Evolutionary conservation across 495 filamentous ascomycete genomes (phyloP), one percentile per base, ranked within the genome.

Genomic region (Daldinia bambusicola): DNA sequence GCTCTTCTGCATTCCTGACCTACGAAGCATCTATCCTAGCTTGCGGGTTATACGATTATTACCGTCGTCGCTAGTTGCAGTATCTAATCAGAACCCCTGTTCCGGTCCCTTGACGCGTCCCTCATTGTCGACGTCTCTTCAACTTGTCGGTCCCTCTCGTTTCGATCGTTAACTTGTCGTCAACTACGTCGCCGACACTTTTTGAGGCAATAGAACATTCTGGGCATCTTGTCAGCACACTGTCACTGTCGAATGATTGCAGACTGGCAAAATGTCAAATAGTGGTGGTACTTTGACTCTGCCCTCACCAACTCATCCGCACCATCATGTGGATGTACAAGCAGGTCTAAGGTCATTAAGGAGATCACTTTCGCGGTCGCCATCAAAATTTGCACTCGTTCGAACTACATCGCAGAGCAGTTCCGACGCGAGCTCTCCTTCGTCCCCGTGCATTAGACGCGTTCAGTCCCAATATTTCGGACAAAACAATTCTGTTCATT

Each of bases 301-400:
- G 4, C 87, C 91, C 57, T 95, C 94, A 34, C 94, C 93, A 55
- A 93, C 91, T 32, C 75, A 77, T 22, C 75, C 75, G 30, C 91
- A 92, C 70, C 87, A 92, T 71, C 89, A 90, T 81, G 90, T 93
- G 71, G 92, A 94, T 80, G 87, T 92, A 4, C 89, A 87, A 70
- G 88, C 91, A 22, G 88, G 91, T 14, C 90, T 96, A 57, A 84
- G 90, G 69, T 89, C 93, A 69, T 80, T 97, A 45, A 87, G 93
- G 45, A 90, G 93, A 70, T 96, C 94, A 20, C 83, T 97, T 52
- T 96, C 93, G 31, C 85, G 92, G 51, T 97, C 93, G 9, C 94
- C 93, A 9, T 96, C 94, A 8, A 96, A 93, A 76, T 92, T 94
- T 72, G 86, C 86, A 38, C 78, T 94, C 30, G 80, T 88, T 48